A percentile compares a stretch with the other conserved stretches of the same genome.
These are phyloP conservation scores for Polyrhizophydium stewartii DNA, from an alignment of 371 early-diverging fungal species.

Conservation along the genomic window DNA sequence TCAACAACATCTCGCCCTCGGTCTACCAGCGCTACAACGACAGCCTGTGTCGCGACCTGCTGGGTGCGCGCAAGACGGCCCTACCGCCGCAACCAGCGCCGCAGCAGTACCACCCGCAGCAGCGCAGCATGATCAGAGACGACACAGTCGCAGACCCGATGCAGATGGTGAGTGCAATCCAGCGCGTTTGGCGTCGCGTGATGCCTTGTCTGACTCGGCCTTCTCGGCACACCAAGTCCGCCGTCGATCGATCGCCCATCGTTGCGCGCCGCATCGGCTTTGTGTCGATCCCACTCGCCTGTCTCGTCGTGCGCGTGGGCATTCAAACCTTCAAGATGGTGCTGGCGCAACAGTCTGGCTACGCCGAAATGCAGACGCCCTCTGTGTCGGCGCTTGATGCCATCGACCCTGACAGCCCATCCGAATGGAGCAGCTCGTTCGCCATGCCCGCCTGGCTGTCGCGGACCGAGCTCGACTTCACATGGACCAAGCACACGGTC, in stretches of 20 bases:
- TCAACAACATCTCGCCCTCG: constrained; percentile 87
- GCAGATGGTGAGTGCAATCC: no score
- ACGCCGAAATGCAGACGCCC: constrained; percentile 14
- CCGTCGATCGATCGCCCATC: constrained; percentile 80
- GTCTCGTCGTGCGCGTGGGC: constrained; percentile 75
- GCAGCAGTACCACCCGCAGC: no score
- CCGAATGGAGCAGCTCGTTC: not conserved
- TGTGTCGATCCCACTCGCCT: constrained; percentile 82
- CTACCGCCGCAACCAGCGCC: no score
- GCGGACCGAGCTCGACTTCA: not conserved
- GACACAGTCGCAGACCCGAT: no score
- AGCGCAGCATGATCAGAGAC: no score
- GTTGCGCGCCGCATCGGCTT: constrained; percentile 91
- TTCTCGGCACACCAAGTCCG: constrained; percentile 8
- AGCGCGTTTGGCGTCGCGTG: no score
- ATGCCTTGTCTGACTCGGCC: no score
- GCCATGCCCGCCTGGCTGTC: not conserved
- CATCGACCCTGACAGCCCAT: not conserved
- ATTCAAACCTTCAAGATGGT: constrained; percentile 67
- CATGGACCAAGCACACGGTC: not conserved
- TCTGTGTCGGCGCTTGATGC: not conserved
- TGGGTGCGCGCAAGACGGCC: constrained; percentile 15
- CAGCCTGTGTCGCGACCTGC: constrained; percentile 82
- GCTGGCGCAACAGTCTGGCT: constrained; percentile 12
- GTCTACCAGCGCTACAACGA: constrained; percentile 85